Percentiles rank a stretch among this genome's conserved stretches.
phyloP scores from a whole-genome alignment of 192 early-diverging fungal species.

The Fimicolochytrium jonesii region DNA sequence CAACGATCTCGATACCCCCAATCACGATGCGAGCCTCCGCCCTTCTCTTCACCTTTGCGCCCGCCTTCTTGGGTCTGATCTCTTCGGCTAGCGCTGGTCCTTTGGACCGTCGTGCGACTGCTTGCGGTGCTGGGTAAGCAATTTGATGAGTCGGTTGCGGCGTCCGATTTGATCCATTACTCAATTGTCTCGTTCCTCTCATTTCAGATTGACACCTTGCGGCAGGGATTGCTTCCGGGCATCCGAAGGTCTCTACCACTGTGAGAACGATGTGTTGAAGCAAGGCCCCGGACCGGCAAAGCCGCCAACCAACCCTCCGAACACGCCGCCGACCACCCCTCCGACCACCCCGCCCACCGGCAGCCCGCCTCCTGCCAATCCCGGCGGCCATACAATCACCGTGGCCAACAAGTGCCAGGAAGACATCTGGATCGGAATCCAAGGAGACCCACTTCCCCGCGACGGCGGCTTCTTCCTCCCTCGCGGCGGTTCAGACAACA shows the following conservation, averaged over 20 bases:
- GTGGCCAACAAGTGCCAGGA: constrained; percentile 24
- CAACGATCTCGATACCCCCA: too few species aligned
- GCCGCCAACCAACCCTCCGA: background rate
- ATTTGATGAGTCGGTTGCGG: too few species aligned
- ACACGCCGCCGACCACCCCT: background rate
- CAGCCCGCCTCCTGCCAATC: background rate
- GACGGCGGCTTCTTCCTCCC: constrained; percentile 19
- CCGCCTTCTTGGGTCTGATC: too few species aligned
- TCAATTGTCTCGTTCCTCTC: too few species aligned
- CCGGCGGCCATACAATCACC: background rate
- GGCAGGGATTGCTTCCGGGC: constrained; percentile 14
- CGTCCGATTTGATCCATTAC: too few species aligned
- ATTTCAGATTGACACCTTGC: constrained; percentile 10
- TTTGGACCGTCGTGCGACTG: background rate
- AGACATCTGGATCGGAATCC: constrained; percentile 23
- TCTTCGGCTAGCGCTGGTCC: background rate
- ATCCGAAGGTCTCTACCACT: constrained; percentile 13
- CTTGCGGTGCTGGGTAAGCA: background rate
- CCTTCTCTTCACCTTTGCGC: too few species aligned
- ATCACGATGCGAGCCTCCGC: too few species aligned
- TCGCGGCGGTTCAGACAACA: background rate
- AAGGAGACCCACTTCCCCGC: constrained; percentile 9
- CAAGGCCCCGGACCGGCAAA: background rate
- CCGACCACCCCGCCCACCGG: background rate
- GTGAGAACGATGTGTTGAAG: background rate